A percentile compares a stretch with the other conserved stretches of the same genome.
Conservation (phyloP, 345 rosid species). For the Eucalyptus erythrocorys region DNA sequence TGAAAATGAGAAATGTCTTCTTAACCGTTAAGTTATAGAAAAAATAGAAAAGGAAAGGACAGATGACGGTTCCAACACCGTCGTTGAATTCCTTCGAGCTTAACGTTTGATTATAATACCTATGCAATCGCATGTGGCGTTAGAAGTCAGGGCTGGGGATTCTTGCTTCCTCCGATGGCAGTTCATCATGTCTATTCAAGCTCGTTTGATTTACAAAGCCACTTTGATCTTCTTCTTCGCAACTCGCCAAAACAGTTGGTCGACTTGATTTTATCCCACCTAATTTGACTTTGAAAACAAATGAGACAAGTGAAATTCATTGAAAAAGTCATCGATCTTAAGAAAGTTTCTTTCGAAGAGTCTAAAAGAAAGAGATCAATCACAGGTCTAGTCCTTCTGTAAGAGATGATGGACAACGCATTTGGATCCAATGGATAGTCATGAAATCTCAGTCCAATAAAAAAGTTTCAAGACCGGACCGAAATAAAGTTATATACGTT, state of each 20-base stretch:
- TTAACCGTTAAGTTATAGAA: too few species aligned
- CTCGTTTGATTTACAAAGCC: not conserved
- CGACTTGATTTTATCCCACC: not conserved
- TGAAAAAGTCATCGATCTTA: not conserved
- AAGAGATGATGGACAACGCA: not conserved
- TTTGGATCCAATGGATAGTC: not conserved
- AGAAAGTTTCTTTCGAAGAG: not conserved
- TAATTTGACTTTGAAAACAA: not conserved
- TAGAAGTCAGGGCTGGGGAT: not conserved
- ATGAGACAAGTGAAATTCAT: not conserved
- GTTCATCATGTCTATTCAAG: not conserved
- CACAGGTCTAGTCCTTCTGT: not conserved
- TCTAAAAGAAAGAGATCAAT: not conserved
- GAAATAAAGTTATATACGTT: too few species aligned
- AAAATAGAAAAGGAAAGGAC: too few species aligned
- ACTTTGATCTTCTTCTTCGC: not conserved
- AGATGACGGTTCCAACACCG: too few species aligned
- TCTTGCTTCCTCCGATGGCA: not conserved
- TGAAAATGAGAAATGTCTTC: too few species aligned
- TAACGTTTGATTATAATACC: too few species aligned
- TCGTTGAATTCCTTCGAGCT: too few species aligned
- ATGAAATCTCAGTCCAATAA: accelerated
- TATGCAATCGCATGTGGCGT: not conserved
- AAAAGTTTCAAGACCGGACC: accelerated
- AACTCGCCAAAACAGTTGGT: not conserved